Conservation (phyloP, 768 basidiomycete species). For the Podaxis sp. region DNA sequence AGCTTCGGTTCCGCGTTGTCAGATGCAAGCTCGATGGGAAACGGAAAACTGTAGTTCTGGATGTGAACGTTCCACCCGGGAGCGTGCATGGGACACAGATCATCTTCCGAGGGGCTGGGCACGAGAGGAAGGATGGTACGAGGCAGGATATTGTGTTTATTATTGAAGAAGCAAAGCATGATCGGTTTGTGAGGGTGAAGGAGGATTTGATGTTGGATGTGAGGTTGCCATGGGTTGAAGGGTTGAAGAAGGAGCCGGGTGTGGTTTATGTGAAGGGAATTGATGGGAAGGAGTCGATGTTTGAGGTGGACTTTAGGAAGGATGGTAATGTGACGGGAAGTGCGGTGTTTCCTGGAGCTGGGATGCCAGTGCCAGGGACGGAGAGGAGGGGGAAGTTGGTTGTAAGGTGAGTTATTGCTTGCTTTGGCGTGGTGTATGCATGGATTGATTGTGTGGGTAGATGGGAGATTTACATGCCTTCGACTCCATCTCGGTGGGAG, state of each 20-base stretch:
- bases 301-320: conserved; percentile 53
- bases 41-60: conserved; percentile 56
- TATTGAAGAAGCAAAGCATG: conserved; percentile 57
- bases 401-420: conserved; percentile 46
- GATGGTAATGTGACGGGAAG: conserved; percentile 51
- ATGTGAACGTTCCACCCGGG: conserved; percentile 62
- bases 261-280: conserved; percentile 53
- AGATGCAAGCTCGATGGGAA: conserved; percentile 51
- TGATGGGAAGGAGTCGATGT: conserved; percentile 50
- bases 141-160: conserved; percentile 70
- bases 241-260: conserved; percentile 47
- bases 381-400: conserved; percentile 59
- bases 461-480: conserved; percentile 10
- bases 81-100: conserved; percentile 62
- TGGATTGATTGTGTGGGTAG: neutral
- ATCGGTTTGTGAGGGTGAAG: conserved; percentile 55
- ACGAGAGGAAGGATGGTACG: conserved; percentile 55
- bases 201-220: conserved; percentile 58
- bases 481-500: neutral
- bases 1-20: conserved; percentile 58
- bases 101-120: conserved; percentile 58
- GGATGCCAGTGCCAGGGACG: conserved; percentile 59
- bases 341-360: conserved; percentile 52
- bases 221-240: conserved; percentile 56
- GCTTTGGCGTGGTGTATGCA: neutral